Percentiles rank a stretch among this genome's conserved stretches.
Evolutionary conservation across 129 eudicot genomes (phyloP).

Genomic region (Pseudognaphalium luteoalbum): DNA sequence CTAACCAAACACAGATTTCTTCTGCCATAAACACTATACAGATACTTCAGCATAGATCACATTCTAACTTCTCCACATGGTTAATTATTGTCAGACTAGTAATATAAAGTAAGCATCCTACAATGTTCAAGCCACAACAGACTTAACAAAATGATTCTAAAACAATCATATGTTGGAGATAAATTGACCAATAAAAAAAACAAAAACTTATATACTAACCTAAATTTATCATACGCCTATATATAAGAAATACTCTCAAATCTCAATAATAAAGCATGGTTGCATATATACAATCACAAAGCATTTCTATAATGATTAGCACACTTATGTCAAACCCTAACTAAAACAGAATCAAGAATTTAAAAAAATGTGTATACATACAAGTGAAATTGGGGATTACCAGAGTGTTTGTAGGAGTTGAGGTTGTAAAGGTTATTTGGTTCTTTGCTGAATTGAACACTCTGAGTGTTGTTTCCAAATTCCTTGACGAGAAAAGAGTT

Average conservation of each 20-base stretch:
- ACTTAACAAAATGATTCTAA: no score
- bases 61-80: background rate
- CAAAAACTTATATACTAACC: background rate
- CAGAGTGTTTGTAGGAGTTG: conserved; percentile 93
- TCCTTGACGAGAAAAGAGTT: conserved; percentile 83
- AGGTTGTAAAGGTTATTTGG: conserved; percentile 85
- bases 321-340: background rate
- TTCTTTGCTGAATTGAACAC: conserved; percentile 79
- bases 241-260: no score
- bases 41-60: background rate
- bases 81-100: background rate
- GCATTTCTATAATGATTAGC: background rate
- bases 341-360: background rate
- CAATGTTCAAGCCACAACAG: background rate
- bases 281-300: background rate
- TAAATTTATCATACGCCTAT: background rate
- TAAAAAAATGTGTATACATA: no score
- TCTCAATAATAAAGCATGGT: no score
- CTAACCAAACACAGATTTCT: background rate
- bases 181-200: background rate
- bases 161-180: background rate
- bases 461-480: conserved; percentile 80
- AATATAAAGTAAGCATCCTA: background rate
- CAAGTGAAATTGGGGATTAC: conserved; percentile 30
- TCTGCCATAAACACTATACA: background rate